Base-by-base conservation (phyloP, 2,329 filamentous ascomycete genomes). In the Paraphoma chrysanthemicola region DNA sequence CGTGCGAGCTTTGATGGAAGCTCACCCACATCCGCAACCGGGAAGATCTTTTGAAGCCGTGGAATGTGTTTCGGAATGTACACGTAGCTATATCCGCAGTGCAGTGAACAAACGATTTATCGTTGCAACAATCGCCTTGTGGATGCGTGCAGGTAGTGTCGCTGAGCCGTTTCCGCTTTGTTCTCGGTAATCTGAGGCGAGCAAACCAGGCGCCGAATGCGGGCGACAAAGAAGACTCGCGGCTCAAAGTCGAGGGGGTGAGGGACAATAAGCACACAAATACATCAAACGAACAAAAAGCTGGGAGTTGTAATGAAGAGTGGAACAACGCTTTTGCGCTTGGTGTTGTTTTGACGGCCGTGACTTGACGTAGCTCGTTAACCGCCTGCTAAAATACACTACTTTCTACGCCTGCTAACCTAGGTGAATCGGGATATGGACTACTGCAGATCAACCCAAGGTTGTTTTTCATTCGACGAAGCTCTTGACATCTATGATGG, bases 401-500 rank as follows among this genome's bases (percentile, higher is more conserved):
- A 54, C 39, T 58, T 63, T 49, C 52, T n/a, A 18, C 43, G 23
- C 33, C 33, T 33, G 36, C 36, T 16, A 16, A 12, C 48, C 18
- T 6, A 2, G 23, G 11, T 28, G 52, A 57, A 56, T 44, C 50
- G 53, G 56, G 51, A 38, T 60, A 45, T 43, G 53, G 58, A 48
- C 57, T 66, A 56, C 56, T 72, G 68, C 64, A 69, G 7, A 56
- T 38, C 58, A 46, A 54, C 48, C 1, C 12, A 38, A 17, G 4
- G 3, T 50, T 16, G 2, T n/a, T 6, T 36, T 12, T 69, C 79
- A 81, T 75, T 91, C 89, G 66, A 97, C 83, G 74, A 98, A 97
- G 62, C 80, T 82, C 87, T 94, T 95, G 79, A 97, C 86, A 75
- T 90, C 91, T 85, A 57, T 44, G 29, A n/a, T 11, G 36, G 16